A percentile compares a stretch with the other conserved stretches of the same genome.
Conservation (phyloP, 441 rosid species). For the Erysimum cheiri region DNA sequence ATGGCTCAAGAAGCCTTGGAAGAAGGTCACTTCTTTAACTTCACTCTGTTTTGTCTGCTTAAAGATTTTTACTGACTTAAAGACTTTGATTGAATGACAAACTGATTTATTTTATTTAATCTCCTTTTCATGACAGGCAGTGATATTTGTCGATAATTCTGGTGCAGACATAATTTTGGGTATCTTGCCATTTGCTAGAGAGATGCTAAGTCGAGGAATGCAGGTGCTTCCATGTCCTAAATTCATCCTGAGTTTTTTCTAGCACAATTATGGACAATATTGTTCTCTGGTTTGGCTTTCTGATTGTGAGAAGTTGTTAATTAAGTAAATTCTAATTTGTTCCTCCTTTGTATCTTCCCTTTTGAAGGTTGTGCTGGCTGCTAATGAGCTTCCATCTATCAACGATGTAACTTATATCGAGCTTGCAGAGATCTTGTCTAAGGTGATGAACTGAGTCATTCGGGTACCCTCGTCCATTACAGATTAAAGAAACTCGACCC, state of each 20-base stretch:
- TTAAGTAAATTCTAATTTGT: conserved; percentile 21
- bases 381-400: conserved; percentile 94
- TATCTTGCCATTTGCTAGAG: conserved; percentile 91
- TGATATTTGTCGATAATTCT: conserved; percentile 95
- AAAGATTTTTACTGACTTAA: conserved; percentile 6
- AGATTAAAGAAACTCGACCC: neutral
- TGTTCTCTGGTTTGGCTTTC: conserved; percentile 15
- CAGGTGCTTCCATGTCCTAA: conserved; percentile 44
- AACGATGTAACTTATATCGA: conserved; percentile 93
- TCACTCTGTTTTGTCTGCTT: conserved; percentile 17
- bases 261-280: neutral
- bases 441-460: conserved; percentile 56
- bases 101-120: conserved; percentile 29
- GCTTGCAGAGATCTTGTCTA: conserved; percentile 74
- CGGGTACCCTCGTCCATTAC: neutral
- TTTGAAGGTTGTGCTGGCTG: conserved; percentile 91
- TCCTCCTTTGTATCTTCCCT: conserved; percentile 2
- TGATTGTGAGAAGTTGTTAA: neutral
- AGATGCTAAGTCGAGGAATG: conserved; percentile 84
- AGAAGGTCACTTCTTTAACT: conserved; percentile 61
- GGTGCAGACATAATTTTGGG: conserved; percentile 98
- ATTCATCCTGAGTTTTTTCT: neutral
- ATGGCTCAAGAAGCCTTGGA: conserved; percentile 91
- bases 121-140: conserved; percentile 61
- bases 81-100: conserved; percentile 9